Evolutionary conservation across 2,329 filamentous ascomycete species (phyloP).

Genomic region (Nigrograna mackinnonii): DNA sequence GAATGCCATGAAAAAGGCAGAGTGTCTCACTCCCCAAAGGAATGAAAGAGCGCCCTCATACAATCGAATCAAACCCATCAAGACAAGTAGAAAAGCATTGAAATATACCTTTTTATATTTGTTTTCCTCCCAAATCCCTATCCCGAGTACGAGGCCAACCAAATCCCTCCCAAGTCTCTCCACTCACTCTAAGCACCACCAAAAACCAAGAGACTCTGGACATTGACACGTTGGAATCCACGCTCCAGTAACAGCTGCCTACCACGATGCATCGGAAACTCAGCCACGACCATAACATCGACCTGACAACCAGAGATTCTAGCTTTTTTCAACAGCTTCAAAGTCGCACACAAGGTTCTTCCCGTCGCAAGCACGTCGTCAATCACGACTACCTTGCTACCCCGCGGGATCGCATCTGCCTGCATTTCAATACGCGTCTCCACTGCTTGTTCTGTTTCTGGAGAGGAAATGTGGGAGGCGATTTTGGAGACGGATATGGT

Average conservation of each 20-base stretch:
- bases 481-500: conserved; percentile 53
- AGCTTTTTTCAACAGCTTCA: conserved; percentile 52
- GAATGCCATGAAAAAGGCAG: too few species aligned
- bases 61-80: too few species aligned
- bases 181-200: conserved; percentile 37
- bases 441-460: conserved; percentile 16
- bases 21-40: too few species aligned
- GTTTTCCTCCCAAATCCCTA: too few species aligned
- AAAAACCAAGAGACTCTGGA: conserved; percentile 61
- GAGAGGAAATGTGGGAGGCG: conserved; percentile 59
- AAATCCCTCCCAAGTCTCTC: background rate
- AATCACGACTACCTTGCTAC: conserved; percentile 56
- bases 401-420: conserved; percentile 43
- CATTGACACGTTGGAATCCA: conserved; percentile 54
- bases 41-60: too few species aligned
- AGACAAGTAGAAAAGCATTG: too few species aligned
- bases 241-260: conserved; percentile 48
- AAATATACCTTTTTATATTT: too few species aligned
- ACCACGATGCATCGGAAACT: conserved; percentile 61
- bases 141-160: too few species aligned
- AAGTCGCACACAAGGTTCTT: conserved; percentile 56
- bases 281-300: conserved; percentile 57
- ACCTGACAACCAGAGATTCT: conserved; percentile 49
- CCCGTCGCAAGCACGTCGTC: conserved; percentile 65
- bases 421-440: conserved; percentile 56